Evolutionary conservation across 2,329 filamentous ascomycete genomes (phyloP).

Genomic region (Thelonectria blattea): DNA sequence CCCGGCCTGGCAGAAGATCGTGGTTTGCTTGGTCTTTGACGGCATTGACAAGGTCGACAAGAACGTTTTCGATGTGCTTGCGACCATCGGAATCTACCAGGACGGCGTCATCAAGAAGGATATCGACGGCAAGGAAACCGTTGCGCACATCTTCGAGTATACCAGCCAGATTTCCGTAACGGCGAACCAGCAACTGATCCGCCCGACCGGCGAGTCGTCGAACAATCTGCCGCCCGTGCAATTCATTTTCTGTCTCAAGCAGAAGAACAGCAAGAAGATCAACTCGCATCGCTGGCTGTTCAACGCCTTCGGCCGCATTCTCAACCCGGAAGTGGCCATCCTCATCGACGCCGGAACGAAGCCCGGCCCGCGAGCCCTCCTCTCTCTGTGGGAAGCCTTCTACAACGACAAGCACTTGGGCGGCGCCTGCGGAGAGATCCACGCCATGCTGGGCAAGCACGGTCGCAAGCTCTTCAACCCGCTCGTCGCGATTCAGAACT

Average conservation of each 20-base stretch:
- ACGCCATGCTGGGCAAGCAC: constrained; percentile 35
- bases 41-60: constrained; percentile 36
- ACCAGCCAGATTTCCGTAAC: constrained; percentile 37
- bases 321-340: constrained; percentile 36
- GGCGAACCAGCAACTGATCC: constrained; percentile 35
- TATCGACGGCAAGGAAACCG: constrained; percentile 35
- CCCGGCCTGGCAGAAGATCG: constrained; percentile 36
- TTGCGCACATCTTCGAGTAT: constrained; percentile 36
- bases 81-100: constrained; percentile 35
- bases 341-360: constrained; percentile 36
- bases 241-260: constrained; percentile 37
- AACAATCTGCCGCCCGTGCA: constrained; percentile 34
- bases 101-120: constrained; percentile 37
- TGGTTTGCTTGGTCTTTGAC: constrained; percentile 36
- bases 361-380: constrained; percentile 30
- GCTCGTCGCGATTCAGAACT: constrained; percentile 35
- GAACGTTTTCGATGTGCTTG: constrained; percentile 36
- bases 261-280: constrained; percentile 38
- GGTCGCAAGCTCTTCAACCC: constrained; percentile 34
- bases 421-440: constrained; percentile 35
- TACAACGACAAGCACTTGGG: constrained; percentile 35
- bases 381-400: constrained; percentile 35
- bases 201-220: constrained; percentile 27
- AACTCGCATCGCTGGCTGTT: constrained; percentile 38
- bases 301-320: constrained; percentile 35